Evolutionary conservation across 352 stramenopile genomes (phyloP).

Genomic region (Pythium grandisporangium): DNA sequence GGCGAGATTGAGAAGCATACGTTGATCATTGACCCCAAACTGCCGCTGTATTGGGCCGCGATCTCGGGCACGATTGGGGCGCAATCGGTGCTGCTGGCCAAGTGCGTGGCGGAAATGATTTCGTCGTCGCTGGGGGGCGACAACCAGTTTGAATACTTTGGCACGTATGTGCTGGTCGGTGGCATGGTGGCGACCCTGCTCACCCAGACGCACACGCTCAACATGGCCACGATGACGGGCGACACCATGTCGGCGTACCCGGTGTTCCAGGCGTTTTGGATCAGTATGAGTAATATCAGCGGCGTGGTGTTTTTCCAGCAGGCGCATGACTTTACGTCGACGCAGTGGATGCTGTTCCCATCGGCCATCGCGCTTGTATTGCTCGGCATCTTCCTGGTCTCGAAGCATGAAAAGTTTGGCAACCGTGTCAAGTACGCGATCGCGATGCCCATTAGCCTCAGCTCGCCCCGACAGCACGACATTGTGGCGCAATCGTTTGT

Average conservation of each 20-base stretch:
- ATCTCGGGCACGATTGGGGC: constrained; percentile 80
- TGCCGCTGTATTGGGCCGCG: constrained; percentile 81
- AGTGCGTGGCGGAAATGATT: constrained; percentile 82
- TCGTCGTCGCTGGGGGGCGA: constrained; percentile 69
- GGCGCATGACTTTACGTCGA: constrained; percentile 65
- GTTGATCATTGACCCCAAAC: constrained; percentile 77
- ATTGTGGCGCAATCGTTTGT: constrained; percentile 86
- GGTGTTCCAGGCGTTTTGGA: constrained; percentile 86
- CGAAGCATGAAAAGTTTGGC: constrained; percentile 85
- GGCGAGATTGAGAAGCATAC: constrained; percentile 76
- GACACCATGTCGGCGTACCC: constrained; percentile 84
- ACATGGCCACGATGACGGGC: constrained; percentile 77
- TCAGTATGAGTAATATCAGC: constrained; percentile 83
- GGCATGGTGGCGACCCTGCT: constrained; percentile 69
- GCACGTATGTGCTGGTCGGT: constrained; percentile 69
- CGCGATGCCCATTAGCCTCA: constrained; percentile 82
- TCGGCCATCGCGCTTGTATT: constrained; percentile 61
- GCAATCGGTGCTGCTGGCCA: constrained; percentile 76
- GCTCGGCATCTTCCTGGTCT: constrained; percentile 67
- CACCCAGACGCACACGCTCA: constrained; percentile 80
- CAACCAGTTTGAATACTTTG: constrained; percentile 84
- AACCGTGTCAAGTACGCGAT: constrained; percentile 86
- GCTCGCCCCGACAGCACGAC: constrained; percentile 74
- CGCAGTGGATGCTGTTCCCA: constrained; percentile 82
- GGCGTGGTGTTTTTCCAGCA: constrained; percentile 86